Evolutionary conservation across 2,329 filamentous ascomycete genomes (phyloP).

Genomic region (Boeremia exigua): DNA sequence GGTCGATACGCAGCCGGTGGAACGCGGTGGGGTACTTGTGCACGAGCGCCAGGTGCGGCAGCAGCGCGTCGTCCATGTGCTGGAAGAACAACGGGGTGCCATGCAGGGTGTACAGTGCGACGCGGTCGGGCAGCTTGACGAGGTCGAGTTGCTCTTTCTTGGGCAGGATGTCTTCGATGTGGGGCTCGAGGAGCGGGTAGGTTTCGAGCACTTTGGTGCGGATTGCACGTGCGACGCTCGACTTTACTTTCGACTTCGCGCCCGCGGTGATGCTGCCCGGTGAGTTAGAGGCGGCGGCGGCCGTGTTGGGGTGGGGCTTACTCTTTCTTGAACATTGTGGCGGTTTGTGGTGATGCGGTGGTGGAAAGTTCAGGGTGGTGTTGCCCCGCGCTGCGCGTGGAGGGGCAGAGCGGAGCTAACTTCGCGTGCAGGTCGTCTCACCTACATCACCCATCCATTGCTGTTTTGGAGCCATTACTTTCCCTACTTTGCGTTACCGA

Average conservation of each 20-base stretch:
- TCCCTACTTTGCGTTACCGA: too few relatives aligned
- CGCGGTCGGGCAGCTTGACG: constrained; percentile 91
- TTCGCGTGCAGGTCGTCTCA: neutral
- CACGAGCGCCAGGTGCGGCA: constrained; percentile 87
- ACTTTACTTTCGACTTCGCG: constrained; percentile 96
- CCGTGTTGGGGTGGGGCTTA: constrained; percentile 4
- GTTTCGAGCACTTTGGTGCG: constrained; percentile 81
- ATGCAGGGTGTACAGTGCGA: constrained; percentile 85
- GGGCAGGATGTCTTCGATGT: constrained; percentile 92
- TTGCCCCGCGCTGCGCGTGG: constrained; percentile 16
- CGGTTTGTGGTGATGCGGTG: neutral
- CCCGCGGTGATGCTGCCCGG: constrained; percentile 70
- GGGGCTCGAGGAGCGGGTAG: constrained; percentile 83
- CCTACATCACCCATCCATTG: neutral
- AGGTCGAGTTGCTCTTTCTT: constrained; percentile 92
- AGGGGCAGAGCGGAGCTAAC: constrained; percentile 7
- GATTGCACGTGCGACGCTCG: constrained; percentile 86
- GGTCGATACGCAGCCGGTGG: constrained; percentile 85
- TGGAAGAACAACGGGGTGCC: constrained; percentile 88
- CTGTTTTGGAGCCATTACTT: too few relatives aligned
- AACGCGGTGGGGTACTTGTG: constrained; percentile 89
- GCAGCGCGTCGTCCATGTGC: constrained; percentile 74
- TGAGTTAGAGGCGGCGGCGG: neutral
- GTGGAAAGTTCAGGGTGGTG: constrained; percentile 9
- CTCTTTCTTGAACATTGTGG: constrained; percentile 49